Base-by-base conservation (phyloP, 768 basidiomycete species). In the Rhodotorula sphaerocarpa region DNA sequence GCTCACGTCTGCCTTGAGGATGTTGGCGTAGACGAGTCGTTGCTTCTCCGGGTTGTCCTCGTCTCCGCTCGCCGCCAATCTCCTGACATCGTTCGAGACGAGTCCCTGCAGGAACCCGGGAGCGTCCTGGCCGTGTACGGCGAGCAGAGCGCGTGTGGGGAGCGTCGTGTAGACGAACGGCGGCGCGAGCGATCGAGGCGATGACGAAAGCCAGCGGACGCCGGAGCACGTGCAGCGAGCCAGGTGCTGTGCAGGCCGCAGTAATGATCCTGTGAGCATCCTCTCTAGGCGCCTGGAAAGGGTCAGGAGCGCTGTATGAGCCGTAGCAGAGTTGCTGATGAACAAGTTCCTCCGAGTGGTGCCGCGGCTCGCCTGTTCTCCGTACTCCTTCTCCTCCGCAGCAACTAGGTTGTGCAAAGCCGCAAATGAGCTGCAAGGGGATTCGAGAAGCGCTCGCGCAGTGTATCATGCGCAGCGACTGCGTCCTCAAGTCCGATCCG, bases 381-480 rank as follows among this genome's bases (percentile, higher is more conserved):
- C n/a, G n/a, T n/a, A n/a, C n/a, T n/a, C n/a, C n/a, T n/a, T n/a
- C n/a, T n/a, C n/a, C n/a, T n/a, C n/a, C n/a, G n/a, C n/a, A n/a
- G n/a, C n/a, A n/a, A n/a, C n/a, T n/a, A n/a, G n/a, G n/a, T n/a
- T n/a, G n/a, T n/a, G n/a, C n/a, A n/a, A n/a, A n/a, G n/a, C n/a
- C n/a, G n/a, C n/a, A n/a, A 14, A 70, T 70, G 46, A 86, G 86
- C 50, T 92, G 90, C 74, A 82, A 87, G 69, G 82, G 82, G 54
- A 78, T 93, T 61, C 78, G 90, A 51, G 79, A 77, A 33, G 87
- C 88, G 41, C 81, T 93, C 72, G 90, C 88, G 71, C 82, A 86
- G 62, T 93, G 90, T 70, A 75, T 93, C 7, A 79, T 91, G 72
- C 82, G 81, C 71, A 88, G 89, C 0, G 88, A 92, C 72, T 93